Evolutionary conservation across 2,329 filamentous ascomycete genomes (phyloP), one percentile per base, ranked within the genome.

Genomic region (Mycosphaerelloides madeirae): DNA sequence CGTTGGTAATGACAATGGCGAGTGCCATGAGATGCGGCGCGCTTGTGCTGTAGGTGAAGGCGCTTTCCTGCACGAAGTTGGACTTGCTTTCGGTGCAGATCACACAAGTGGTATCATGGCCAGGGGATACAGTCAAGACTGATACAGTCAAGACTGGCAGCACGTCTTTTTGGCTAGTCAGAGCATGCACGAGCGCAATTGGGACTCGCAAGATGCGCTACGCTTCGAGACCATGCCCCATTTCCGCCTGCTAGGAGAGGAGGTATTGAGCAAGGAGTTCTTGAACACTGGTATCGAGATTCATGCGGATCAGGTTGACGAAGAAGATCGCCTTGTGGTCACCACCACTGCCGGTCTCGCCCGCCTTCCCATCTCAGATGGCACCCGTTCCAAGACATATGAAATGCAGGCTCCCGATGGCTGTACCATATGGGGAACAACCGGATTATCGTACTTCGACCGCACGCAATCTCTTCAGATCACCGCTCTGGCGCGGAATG

Each of bases 1-100:
- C 9, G 43, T 45, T 19, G 37, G 37, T 13, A 45, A 45, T 18
- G 29, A 43, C 20, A 70, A 70, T 36, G 62, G 62, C 18, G 65
- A 72, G 45, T 73, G 70, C 44, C 53, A 48, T 1, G 67, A 65
- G 14, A 67, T 73, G 59, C 70, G 70, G 63, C 68, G 69, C 44
- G 69, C 71, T 6, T 75, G 72, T 46, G 65, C 68, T 5, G 60
- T 73, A 13, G 62, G 65, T 1, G 65, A 67, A 51, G 63, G 62
- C 2, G 62, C 64, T 7, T 63, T 64, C 36, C 46, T 68, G n/a
- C 62, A 65, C 33, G 60, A 67, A 46, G 59, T 68, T 5, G 65
- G 64, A 13, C 63, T 65, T 52, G 65, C 66, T 13, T 66, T 68
- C 48, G 63, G 63, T 3, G 63, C 58, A 6, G 50, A 56, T 11